phyloP scores from a whole-genome alignment of 2,329 filamentous ascomycete genomes.

The Cladobotryum protrusum region DNA sequence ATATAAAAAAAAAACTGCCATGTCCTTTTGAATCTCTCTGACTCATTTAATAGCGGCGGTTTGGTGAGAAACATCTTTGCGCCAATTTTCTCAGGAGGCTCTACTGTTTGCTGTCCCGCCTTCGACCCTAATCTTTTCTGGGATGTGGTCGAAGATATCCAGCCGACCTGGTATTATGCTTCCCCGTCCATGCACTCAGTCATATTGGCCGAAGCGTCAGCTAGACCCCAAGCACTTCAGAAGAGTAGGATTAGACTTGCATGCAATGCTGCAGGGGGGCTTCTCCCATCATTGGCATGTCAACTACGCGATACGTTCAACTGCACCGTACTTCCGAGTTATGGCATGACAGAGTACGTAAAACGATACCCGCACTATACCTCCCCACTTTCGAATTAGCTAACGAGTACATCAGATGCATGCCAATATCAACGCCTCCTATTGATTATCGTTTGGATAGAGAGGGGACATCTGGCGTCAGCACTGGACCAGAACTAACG shows the following conservation, averaged over 20 bases:
- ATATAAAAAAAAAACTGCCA: background rate
- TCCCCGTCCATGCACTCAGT: slow-evolving; percentile 52
- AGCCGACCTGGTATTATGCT: slow-evolving; percentile 53
- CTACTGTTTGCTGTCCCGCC: slow-evolving; percentile 46
- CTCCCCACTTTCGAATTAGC: background rate
- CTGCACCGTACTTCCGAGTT: slow-evolving; percentile 48
- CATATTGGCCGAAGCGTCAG: slow-evolving; percentile 41
- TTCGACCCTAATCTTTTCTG: slow-evolving; percentile 52
- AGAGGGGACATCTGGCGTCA: slow-evolving; percentile 47
- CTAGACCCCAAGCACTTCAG: slow-evolving; percentile 32
- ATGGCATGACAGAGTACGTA: slow-evolving; percentile 50
- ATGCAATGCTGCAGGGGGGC: slow-evolving; percentile 49
- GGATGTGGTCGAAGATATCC: slow-evolving; percentile 43
- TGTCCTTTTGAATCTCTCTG: background rate
- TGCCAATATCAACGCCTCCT: slow-evolving; percentile 51
- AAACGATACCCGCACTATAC: background rate
- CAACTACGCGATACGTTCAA: slow-evolving; percentile 45
- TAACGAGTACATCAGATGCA: slow-evolving; percentile 31
- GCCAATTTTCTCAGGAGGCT: slow-evolving; percentile 47
- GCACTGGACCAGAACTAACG: slow-evolving; percentile 44
- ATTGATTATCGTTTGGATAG: slow-evolving; percentile 46
- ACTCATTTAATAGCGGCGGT: slow-evolving; percentile 35
- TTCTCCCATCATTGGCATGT: slow-evolving; percentile 44
- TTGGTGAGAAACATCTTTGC: slow-evolving; percentile 50
- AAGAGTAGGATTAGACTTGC: slow-evolving; percentile 44